These are phyloP conservation scores for Nigrospora osmanthi DNA, from an alignment of 2,329 filamentous ascomycete species.

Conservation along the genomic window DNA sequence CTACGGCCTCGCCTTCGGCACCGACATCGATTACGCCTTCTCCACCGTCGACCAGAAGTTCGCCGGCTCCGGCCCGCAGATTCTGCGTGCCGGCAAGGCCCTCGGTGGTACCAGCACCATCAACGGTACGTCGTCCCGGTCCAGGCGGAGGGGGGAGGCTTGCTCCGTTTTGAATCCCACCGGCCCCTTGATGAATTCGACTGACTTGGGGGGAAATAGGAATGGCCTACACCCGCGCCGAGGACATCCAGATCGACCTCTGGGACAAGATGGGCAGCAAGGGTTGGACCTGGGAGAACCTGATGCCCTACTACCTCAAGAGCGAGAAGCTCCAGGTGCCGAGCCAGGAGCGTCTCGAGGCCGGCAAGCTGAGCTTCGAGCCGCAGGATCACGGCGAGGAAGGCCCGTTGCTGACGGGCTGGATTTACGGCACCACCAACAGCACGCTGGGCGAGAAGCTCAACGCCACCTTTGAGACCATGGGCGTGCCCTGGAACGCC, in stretches of 20 bases:
- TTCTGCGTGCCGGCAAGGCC: constrained; percentile 3
- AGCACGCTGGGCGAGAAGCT: constrained; percentile 18
- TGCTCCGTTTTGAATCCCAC: too few species aligned
- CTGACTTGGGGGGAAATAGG: constrained; percentile 13
- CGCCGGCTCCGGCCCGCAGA: constrained; percentile 1
- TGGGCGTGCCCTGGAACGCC: constrained; percentile 27
- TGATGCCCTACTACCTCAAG: constrained; percentile 18
- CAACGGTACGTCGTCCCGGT: constrained; percentile 1
- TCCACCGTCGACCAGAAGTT: constrained; percentile 1
- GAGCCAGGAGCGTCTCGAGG: background rate
- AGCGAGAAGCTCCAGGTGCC: constrained; percentile 7
- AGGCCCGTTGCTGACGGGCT: constrained; percentile 21
- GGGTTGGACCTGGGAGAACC: constrained; percentile 23
- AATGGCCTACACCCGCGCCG: constrained; percentile 26
- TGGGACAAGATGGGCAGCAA: constrained; percentile 26
- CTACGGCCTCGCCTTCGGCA: constrained; percentile 2
- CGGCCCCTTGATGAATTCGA: background rate
- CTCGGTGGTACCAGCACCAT: constrained; percentile 4
- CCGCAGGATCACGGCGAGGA: constrained; percentile 14
- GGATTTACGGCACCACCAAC: constrained; percentile 10
- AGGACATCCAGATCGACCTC: constrained; percentile 24
- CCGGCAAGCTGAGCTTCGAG: constrained; percentile 8
- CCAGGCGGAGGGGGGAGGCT: background rate
- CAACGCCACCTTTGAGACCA: constrained; percentile 23
- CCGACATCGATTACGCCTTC: constrained; percentile 3